These are phyloP conservation scores for Inosperma sp. DNA, from an alignment of 768 basidiomycete species.

Conservation along the genomic window DNA sequence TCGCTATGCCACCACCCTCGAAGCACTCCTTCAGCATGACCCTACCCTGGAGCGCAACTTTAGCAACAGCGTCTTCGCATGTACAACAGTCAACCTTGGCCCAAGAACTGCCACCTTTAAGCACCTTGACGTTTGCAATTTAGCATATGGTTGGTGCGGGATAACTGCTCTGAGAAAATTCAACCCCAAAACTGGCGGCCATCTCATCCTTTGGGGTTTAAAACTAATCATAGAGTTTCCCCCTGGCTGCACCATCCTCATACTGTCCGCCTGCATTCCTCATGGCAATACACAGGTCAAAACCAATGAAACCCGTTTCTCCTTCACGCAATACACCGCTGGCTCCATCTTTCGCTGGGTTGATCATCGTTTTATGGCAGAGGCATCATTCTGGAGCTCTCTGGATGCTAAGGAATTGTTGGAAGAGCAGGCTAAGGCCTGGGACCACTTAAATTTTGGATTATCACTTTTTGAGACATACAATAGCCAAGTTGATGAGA, in stretches of 20 bases:
- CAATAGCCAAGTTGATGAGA: no score
- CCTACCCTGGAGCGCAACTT: slow-evolving; percentile 3
- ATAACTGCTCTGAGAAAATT: slow-evolving; percentile 25
- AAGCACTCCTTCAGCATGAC: background rate
- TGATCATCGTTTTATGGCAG: no score
- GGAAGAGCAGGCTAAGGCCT: no score
- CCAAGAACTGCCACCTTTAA: slow-evolving; percentile 9
- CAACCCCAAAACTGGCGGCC: slow-evolving; percentile 19
- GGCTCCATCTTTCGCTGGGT: no score
- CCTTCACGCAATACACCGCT: no score
- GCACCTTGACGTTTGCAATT: slow-evolving; percentile 26
- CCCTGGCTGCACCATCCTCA: slow-evolving; percentile 18
- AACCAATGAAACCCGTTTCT: no score
- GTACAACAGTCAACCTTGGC: slow-evolving; percentile 29
- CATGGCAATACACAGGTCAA: background rate
- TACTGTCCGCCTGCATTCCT: slow-evolving; percentile 19
- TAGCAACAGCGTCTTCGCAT: slow-evolving; percentile 19
- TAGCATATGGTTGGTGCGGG: slow-evolving; percentile 24
- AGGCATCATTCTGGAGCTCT: no score
- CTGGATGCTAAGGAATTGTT: no score
- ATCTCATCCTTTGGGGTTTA: slow-evolving; percentile 23
- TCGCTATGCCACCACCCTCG: background rate
- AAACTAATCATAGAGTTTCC: slow-evolving; percentile 23
- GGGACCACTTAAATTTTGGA: no score
- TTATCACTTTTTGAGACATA: no score